Evolutionary conservation across 2,329 filamentous ascomycete genomes (phyloP).

Genomic region (Juglanconis oblonga): DNA sequence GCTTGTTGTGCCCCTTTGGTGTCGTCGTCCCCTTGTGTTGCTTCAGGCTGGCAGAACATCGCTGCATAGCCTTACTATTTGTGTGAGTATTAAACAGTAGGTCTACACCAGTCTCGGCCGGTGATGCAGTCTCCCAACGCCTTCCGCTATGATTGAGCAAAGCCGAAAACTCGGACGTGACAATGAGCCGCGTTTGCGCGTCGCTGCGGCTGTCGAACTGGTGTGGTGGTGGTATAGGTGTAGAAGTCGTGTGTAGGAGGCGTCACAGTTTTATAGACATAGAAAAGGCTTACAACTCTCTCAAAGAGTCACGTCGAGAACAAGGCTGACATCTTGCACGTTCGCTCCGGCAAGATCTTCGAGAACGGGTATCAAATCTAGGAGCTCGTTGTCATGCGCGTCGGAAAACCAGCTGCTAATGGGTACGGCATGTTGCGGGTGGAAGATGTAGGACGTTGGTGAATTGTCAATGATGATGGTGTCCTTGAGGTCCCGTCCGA

Average conservation of each 20-base stretch:
- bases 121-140: slow-evolving; percentile 41
- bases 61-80: slow-evolving; percentile 20
- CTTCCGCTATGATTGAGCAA: slow-evolving; percentile 49
- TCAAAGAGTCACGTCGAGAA: slow-evolving; percentile 85
- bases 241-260: slow-evolving; percentile 9
- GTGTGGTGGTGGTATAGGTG: slow-evolving; percentile 21
- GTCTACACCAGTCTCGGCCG: slow-evolving; percentile 19
- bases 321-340: slow-evolving; percentile 93
- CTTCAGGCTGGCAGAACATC: slow-evolving; percentile 18
- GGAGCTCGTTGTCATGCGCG: slow-evolving; percentile 96
- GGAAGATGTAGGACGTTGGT: slow-evolving; percentile 98
- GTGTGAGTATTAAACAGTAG: slow-evolving; percentile 34
- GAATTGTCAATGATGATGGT: slow-evolving; percentile 99
- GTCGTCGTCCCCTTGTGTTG: slow-evolving; percentile 1
- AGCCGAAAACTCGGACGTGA: slow-evolving; percentile 18
- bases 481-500: slow-evolving; percentile 91
- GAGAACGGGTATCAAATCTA: slow-evolving; percentile 96
- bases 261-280: slow-evolving; percentile 23
- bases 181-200: slow-evolving; percentile 10
- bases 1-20: background rate
- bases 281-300: slow-evolving; percentile 31
- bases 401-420: slow-evolving; percentile 99
- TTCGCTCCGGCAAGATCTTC: slow-evolving; percentile 89
- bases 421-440: slow-evolving; percentile 95
- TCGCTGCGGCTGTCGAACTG: slow-evolving; percentile 12